Conservation (phyloP, 208 protist genomes). For the Naegleria gruberi region DNA sequence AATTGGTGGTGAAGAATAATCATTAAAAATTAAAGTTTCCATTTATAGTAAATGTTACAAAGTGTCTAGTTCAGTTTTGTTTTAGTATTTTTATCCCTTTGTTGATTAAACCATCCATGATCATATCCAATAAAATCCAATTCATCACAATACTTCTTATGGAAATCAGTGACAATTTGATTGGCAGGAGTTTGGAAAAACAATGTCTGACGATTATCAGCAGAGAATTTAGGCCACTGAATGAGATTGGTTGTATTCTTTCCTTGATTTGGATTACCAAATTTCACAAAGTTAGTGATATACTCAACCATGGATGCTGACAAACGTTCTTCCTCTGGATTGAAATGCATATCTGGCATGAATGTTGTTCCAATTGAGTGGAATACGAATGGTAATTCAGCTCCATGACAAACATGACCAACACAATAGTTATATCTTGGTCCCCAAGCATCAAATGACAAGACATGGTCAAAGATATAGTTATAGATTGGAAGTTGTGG, state of each 20-base stretch:
- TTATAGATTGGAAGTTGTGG: neutral
- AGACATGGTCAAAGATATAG: neutral
- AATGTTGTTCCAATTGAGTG: neutral
- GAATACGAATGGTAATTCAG: neutral
- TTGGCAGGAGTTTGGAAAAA: neutral
- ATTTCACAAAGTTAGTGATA: conserved; percentile 2
- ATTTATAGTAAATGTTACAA: too few species aligned
- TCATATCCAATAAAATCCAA: neutral
- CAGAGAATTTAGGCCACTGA: neutral
- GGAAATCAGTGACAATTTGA: neutral
- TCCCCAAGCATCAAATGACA: conserved; percentile 18
- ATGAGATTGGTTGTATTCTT: neutral
- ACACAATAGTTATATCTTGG: neutral
- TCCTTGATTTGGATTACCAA: neutral
- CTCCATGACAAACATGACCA: conserved; percentile 2
- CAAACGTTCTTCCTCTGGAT: neutral
- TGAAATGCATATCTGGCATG: neutral
- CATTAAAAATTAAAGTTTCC: too few species aligned
- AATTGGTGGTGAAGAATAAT: too few species aligned
- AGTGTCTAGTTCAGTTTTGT: too few species aligned
- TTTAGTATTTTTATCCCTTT: neutral
- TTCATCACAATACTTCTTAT: neutral
- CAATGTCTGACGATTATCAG: neutral
- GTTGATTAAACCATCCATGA: neutral
- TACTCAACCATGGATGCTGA: neutral